Base-by-base conservation (phyloP, 192 early-diverging fungal genomes). In the Backusella macrospora region DNA sequence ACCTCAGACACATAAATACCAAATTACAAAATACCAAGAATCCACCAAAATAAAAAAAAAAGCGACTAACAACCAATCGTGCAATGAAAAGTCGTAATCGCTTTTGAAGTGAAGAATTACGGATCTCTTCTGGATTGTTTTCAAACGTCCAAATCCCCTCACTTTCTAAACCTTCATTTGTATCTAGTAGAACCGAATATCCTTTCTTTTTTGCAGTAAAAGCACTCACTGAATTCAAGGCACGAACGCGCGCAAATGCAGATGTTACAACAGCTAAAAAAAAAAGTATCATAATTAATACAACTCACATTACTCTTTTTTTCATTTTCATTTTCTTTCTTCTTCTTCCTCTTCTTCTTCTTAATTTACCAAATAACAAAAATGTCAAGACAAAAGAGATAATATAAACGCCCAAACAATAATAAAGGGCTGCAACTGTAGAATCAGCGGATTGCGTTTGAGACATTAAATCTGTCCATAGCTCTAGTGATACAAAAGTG, bases 401-500 rank as follows among this genome's bases (percentile, higher is more conserved):
- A 40, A 89, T 72, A 21, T 85, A 62, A 18, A 84, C 76, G 13
- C 80, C 79, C 5, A 86, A 10, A 9, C 83, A 78, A 70, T 84
- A 89, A 49, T 80, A 89, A 12, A 86, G 43, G 13, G 82, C 69
- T 0, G 84, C 78, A 29, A 73, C 73, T 6, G 39, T 45, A 29
- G 80, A 87, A 21, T 86, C 86, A 15, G 84, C 73, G 66, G 84
- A 82, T 80, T 84, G 82, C 42, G 78, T 80, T n/a, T 68, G 52
- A 65, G 87, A 86, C 83, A 87, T 84, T 64, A 86, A 59, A 63
- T 84, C 84, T 0, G 87, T 82, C 87, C 87, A 88, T 5, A 70
- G 26, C 66, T 79, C 85, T 66, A 68, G 81, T 43, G 77, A 73
- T 73, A 83, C 78, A 44, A 89, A 63, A 0, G 83, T 82, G 66